Evolutionary conservation across 129 eudicot species (phyloP).

Genomic region (Lactuca saligna): DNA sequence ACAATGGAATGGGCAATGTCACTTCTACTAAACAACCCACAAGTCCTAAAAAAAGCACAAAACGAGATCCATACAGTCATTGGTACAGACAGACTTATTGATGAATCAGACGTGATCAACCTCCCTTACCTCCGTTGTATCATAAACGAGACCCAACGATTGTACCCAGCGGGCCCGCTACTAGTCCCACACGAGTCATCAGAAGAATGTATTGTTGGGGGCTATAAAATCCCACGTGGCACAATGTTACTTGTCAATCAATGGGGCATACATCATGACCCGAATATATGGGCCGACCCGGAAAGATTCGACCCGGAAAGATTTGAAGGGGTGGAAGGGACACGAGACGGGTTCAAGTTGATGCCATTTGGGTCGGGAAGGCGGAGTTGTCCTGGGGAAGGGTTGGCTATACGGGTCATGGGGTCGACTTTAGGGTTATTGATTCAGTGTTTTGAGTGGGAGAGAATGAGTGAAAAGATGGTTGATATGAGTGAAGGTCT

Average conservation of each 20-base stretch:
- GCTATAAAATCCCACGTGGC: slow-evolving; percentile 44
- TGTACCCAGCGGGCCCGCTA: slow-evolving; percentile 48
- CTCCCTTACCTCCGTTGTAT: slow-evolving; percentile 56
- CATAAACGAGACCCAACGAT: slow-evolving; percentile 55
- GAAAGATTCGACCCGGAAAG: slow-evolving; percentile 48
- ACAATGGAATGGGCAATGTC: slow-evolving; percentile 63
- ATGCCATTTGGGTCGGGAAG: slow-evolving; percentile 72
- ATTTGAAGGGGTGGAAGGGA: slow-evolving; percentile 37
- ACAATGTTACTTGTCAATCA: slow-evolving; percentile 51
- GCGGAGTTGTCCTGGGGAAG: slow-evolving; percentile 76
- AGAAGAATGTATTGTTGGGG: slow-evolving; percentile 45
- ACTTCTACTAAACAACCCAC: slow-evolving; percentile 45
- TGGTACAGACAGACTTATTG: slow-evolving; percentile 39
- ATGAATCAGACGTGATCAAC: slow-evolving; percentile 38
- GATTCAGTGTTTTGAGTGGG: slow-evolving; percentile 74
- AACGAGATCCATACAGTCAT: slow-evolving; percentile 38
- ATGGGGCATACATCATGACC: slow-evolving; percentile 55
- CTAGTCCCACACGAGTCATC: slow-evolving; percentile 62
- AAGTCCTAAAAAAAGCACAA: slow-evolving; percentile 42
- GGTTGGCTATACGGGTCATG: slow-evolving; percentile 52
- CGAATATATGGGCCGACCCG: slow-evolving; percentile 42
- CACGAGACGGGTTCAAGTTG: slow-evolving; percentile 38
- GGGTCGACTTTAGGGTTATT: slow-evolving; percentile 52
- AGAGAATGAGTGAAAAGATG: slow-evolving; percentile 41
- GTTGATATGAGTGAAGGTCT: slow-evolving; percentile 46